phyloP scores from a whole-genome alignment of 2,329 filamentous ascomycete species.

The Colletotrichum sansevieriae region DNA sequence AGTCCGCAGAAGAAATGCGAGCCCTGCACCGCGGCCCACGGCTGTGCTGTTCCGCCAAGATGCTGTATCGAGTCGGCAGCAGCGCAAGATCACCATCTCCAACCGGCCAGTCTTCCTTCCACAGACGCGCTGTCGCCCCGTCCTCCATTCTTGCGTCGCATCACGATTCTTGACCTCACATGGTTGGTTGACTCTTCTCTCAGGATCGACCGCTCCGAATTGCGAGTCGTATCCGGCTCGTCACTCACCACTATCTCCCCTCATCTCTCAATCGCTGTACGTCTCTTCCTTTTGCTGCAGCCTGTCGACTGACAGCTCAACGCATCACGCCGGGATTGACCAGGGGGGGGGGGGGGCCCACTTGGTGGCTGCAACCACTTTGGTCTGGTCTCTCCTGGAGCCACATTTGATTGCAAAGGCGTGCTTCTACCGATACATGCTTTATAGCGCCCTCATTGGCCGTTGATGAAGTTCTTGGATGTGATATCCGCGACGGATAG shows the following conservation, averaged over 20 bases:
- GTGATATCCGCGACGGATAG: background rate
- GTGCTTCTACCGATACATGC: constrained; percentile 3
- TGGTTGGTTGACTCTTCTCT: constrained; percentile 21
- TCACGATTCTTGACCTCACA: constrained; percentile 4
- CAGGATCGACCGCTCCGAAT: constrained; percentile 13
- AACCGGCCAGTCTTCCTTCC: constrained; percentile 6
- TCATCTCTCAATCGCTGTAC: constrained; percentile 22
- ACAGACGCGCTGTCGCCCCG: background rate
- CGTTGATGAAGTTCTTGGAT: background rate
- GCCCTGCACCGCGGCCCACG: constrained; percentile 13
- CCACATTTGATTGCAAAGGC: background rate
- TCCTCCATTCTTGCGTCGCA: constrained; percentile 34
- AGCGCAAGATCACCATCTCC: background rate
- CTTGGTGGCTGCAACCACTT: constrained; percentile 36
- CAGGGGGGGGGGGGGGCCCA: constrained; percentile 8
- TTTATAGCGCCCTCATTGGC: background rate
- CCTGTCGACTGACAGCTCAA: constrained; percentile 26
- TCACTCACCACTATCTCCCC: constrained; percentile 3
- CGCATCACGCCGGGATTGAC: constrained; percentile 28
- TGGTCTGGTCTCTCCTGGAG: background rate
- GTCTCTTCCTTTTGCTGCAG: constrained; percentile 9
- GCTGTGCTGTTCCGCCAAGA: constrained; percentile 6
- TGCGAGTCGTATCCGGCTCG: constrained; percentile 18
- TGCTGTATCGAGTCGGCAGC: constrained; percentile 9
- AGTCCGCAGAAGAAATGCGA: constrained; percentile 8